phyloP scores from a whole-genome alignment of 768 basidiomycete species.

The Cystobasidium tubakii region DNA sequence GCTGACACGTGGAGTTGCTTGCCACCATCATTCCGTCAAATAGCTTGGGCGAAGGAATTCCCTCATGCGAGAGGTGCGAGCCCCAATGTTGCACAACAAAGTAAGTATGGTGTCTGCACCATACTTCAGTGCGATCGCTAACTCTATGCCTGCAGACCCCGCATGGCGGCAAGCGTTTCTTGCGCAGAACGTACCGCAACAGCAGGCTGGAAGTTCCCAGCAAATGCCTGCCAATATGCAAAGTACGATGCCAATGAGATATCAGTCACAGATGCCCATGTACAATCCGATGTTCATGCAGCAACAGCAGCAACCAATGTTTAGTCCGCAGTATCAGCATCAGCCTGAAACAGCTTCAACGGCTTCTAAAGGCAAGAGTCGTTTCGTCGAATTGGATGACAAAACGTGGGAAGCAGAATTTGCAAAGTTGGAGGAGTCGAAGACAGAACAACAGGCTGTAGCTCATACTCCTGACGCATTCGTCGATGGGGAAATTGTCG shows the following conservation, averaged over 20 bases:
- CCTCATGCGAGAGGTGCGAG: neutral
- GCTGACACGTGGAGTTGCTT: neutral
- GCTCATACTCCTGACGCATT: constrained; percentile 8
- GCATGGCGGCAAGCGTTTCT: constrained; percentile 26
- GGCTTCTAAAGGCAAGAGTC: constrained; percentile 64
- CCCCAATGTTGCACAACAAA: neutral
- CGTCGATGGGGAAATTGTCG: neutral
- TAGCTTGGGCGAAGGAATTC: constrained; percentile 16
- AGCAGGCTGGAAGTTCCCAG: neutral
- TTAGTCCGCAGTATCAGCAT: neutral
- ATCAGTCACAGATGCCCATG: constrained; percentile 9
- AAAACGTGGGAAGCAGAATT: constrained; percentile 46
- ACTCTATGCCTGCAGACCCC: neutral
- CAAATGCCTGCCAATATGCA: neutral
- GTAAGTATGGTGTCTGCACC: constrained; percentile 1
- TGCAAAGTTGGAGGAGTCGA: constrained; percentile 26
- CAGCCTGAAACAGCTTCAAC: constrained; percentile 17
- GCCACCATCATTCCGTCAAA: neutral
- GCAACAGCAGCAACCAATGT: neutral
- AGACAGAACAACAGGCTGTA: constrained; percentile 10
- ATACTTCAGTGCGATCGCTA: neutral
- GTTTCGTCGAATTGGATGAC: constrained; percentile 48
- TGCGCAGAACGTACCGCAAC: neutral
- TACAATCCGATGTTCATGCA: constrained; percentile 16
- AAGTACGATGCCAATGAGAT: neutral